Percentiles rank a stretch among this genome's conserved stretches.
phyloP scores from a whole-genome alignment of 345 rosid species.

The Diplotaxis tenuifolia region DNA sequence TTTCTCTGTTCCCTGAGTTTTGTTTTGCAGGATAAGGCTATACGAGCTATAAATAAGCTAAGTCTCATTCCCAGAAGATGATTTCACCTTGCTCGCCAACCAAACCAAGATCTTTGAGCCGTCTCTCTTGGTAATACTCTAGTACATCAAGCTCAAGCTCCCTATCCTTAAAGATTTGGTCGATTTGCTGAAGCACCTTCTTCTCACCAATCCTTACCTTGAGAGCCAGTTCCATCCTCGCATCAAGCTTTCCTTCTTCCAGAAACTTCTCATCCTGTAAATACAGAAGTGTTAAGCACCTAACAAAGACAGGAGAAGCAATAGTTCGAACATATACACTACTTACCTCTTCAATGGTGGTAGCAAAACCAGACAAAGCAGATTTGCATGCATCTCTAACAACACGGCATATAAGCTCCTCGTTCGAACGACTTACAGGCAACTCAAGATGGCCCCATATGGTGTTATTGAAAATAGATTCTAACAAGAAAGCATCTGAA shows the following conservation, averaged over 20 bases:
- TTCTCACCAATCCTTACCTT: conserved; percentile 80
- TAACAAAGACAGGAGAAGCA: conserved; percentile 6
- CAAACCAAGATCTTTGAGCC: conserved; percentile 87
- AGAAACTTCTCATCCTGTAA: conserved; percentile 70
- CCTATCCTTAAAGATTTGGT: conserved; percentile 58
- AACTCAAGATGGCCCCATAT: conserved; percentile 89
- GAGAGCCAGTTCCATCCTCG: conserved; percentile 57
- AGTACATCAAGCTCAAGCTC: conserved; percentile 63
- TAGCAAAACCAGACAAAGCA: conserved; percentile 69
- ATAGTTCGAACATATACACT: not conserved
- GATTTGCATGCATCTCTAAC: conserved; percentile 74
- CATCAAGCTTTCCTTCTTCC: conserved; percentile 46
- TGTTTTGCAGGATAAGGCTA: conserved; percentile 21
- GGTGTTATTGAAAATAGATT: conserved; percentile 75
- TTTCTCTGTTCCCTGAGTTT: conserved; percentile 16
- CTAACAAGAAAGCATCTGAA: conserved; percentile 57
- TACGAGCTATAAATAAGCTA: not conserved
- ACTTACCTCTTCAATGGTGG: conserved; percentile 95
- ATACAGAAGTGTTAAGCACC: not conserved
- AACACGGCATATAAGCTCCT: conserved; percentile 80
- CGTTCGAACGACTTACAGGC: conserved; percentile 78
- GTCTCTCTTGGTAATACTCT: conserved; percentile 89
- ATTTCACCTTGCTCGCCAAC: conserved; percentile 97
- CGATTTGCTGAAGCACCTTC: conserved; percentile 75
- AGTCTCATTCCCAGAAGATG: conserved; percentile 81